Percentiles rank a stretch among this genome's conserved stretches.
Conservation (phyloP, 2,329 filamentous ascomycete species). For the Plectosphaerella plurivora region DNA sequence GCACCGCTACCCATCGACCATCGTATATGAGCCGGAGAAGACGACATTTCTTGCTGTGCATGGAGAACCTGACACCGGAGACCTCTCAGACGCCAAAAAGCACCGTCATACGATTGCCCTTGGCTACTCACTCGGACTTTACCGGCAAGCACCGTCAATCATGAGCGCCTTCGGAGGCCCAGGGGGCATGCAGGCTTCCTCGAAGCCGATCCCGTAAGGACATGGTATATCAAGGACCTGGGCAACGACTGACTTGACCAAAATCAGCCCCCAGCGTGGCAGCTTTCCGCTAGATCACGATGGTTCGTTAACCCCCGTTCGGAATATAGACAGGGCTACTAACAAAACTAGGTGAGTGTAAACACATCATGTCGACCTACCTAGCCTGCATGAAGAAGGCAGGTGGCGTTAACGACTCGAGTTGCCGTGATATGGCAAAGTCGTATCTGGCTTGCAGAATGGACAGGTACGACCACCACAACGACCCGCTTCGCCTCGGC, state of each 20-base stretch:
- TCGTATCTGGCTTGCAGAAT: constrained; percentile 87
- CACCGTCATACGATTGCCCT: too few species aligned
- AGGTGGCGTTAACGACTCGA: constrained; percentile 78
- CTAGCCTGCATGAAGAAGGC: constrained; percentile 81
- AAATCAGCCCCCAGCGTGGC: constrained; percentile 73
- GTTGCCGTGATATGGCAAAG: constrained; percentile 83
- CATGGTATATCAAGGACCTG: background rate
- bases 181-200: constrained; percentile 57
- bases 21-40: too few species aligned
- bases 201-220: constrained; percentile 67
- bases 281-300: constrained; percentile 97
- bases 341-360: constrained; percentile 74
- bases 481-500: constrained; percentile 21
- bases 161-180: constrained; percentile 69
- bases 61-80: too few species aligned
- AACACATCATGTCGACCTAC: constrained; percentile 79
- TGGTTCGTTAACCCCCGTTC: constrained; percentile 33
- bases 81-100: too few species aligned
- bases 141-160: background rate
- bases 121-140: background rate
- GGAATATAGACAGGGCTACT: background rate
- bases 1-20: too few species aligned
- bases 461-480: constrained; percentile 63
- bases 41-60: too few species aligned
- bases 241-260: too few species aligned